These are phyloP conservation scores for Ceratocystiopsis sp. DNA, from an alignment of 2,329 filamentous ascomycete species.

Conservation along the genomic window DNA sequence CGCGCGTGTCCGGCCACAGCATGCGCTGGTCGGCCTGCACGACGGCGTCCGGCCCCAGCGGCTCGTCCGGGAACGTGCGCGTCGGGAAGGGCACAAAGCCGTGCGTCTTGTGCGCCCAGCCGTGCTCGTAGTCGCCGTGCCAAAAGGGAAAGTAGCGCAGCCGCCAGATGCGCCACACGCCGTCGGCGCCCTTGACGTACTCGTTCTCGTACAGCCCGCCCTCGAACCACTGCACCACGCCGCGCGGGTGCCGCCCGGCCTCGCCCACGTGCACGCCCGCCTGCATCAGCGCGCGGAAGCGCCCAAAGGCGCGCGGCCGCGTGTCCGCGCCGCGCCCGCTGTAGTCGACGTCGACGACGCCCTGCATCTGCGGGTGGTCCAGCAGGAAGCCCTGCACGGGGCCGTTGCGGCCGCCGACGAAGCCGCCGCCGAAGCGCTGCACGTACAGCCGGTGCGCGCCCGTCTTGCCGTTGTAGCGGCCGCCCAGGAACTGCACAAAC, in stretches of 20 bases:
- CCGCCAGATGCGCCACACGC: conserved; percentile 35
- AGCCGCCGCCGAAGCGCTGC: conserved; percentile 30
- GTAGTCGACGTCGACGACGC: conserved; percentile 32
- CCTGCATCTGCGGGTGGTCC: conserved; percentile 40
- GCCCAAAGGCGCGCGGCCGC: conserved; percentile 24
- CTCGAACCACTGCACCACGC: conserved; percentile 40
- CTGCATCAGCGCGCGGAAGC: conserved; percentile 37
- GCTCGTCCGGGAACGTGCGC: conserved; percentile 30
- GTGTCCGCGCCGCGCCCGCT: conserved; percentile 13
- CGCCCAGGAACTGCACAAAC: conserved; percentile 38
- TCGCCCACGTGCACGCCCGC: conserved; percentile 35
- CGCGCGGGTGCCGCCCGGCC: conserved; percentile 30
- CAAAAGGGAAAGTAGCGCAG: conserved; percentile 41
- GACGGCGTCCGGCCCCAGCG: conserved; percentile 32
- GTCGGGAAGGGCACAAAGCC: conserved; percentile 35
- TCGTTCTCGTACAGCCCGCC: conserved; percentile 42
- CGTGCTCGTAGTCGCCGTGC: conserved; percentile 34
- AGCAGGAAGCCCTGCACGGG: conserved; percentile 38
- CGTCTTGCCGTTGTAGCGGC: conserved; percentile 32
- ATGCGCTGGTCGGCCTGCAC: conserved; percentile 28
- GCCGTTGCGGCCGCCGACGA: conserved; percentile 36
- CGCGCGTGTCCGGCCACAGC: conserved; percentile 38
- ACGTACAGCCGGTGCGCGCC: conserved; percentile 35
- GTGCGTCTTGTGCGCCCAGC: conserved; percentile 34
- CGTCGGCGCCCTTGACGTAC: conserved; percentile 34